Base-by-base conservation (phyloP, 805 yeast genomes). In the Yamadazyma akitaensis region DNA sequence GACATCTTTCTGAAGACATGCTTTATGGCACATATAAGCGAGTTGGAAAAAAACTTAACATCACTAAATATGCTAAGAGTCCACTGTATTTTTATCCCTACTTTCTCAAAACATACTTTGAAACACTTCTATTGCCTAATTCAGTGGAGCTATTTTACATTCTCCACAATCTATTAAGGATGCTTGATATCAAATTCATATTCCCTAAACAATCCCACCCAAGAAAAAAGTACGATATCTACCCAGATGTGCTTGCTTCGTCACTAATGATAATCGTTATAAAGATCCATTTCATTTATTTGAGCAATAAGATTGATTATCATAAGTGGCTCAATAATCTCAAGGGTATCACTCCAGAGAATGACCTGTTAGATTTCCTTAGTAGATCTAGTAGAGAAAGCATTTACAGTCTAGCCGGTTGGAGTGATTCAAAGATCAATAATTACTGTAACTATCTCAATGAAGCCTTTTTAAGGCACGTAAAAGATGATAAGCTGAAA, bases 341-440 rank as follows among this genome's bases (percentile, higher is more conserved):
- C 5, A 33, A 32, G 12, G 42, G 7, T 13, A 17, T 35, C 28
- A 24, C 26, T 31, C 13, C 34, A 12, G 40, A 44, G 11, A 39
- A 44, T 14, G 26, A 44, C 25, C 40, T 32, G 19, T 28, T 40
- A 8, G 44, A 40, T 16, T 45, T 45, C 34, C 16, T 37, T 14
- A 51, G 53, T 24, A 46, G 50, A n/a, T 45, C 47, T 16, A 21
- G 43, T 8, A 34, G 24, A 8, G 47, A 46, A 31, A 19, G 40
- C 3, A 44, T 44, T 26, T 43, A 49, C 5, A 73, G 72, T 13
- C 55, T 82, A 3, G 42, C 71, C 10, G 58, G 62, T 12, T 80
- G 88, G 84, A 64, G 70, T 36, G 73, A 73, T n/a, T 55, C 57
- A 2, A 67, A 76, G 46, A 67, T 74, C 2, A 68, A 69, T 3